These are phyloP conservation scores for Brassica hybrid DNA, from an alignment of 441 rosid genomes.

Conservation along the genomic window DNA sequence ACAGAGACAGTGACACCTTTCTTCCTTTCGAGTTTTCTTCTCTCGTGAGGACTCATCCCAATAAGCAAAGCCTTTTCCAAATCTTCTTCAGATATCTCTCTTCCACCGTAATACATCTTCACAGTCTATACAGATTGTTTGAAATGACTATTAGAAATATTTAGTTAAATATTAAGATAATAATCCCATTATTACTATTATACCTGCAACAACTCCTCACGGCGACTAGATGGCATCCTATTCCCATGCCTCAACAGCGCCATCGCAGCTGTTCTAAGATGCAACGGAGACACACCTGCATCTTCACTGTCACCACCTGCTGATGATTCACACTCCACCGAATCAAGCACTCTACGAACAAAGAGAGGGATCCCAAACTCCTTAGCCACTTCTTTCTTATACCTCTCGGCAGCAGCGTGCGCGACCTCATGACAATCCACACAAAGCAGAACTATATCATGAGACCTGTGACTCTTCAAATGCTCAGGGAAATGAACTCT, in stretches of 20 bases:
- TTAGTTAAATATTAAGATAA: too few species aligned
- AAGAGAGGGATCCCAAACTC: constrained; percentile 92
- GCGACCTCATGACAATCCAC: constrained; percentile 97
- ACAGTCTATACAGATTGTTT: constrained; percentile 53
- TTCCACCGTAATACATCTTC: constrained; percentile 83
- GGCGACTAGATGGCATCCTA: constrained; percentile 78
- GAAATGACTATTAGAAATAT: too few species aligned
- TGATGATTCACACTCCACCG: constrained; percentile 52
- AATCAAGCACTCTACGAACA: constrained; percentile 74
- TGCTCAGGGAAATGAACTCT: constrained; percentile 99
- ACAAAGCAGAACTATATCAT: constrained; percentile 93
- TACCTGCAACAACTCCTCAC: constrained; percentile 80
- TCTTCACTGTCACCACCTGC: constrained; percentile 46
- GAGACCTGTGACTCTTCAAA: constrained; percentile 94
- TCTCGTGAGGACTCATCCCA: constrained; percentile 91
- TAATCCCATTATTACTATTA: neutral
- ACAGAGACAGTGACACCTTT: constrained; percentile 49
- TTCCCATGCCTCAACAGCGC: constrained; percentile 91
- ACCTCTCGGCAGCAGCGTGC: constrained; percentile 95
- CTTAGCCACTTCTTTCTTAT: constrained; percentile 71
- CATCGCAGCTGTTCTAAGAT: constrained; percentile 91
- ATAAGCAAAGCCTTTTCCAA: constrained; percentile 83
- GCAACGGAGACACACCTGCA: constrained; percentile 87
- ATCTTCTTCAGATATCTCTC: constrained; percentile 81
- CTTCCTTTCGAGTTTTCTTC: constrained; percentile 72